A percentile compares a stretch with the other conserved stretches of the same genome.
phyloP scores from a whole-genome alignment of 306 rosid genomes.

The Casuarina equisetifolia region DNA sequence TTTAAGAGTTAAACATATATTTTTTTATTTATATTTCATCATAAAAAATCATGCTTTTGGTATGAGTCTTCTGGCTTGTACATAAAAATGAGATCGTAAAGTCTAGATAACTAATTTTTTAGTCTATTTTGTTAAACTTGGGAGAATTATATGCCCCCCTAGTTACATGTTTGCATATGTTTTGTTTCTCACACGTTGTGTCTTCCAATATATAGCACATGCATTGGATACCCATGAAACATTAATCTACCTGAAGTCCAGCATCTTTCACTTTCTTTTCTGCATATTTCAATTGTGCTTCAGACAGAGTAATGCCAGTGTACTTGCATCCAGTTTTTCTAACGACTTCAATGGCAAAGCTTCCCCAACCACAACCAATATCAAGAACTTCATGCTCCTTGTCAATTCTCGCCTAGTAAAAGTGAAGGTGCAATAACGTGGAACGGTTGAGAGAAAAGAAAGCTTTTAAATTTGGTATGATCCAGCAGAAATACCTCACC shows the following conservation, averaged over 20 bases:
- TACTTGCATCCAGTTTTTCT: slow-evolving; percentile 77
- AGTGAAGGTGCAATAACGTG: not conserved
- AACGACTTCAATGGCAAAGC: slow-evolving; percentile 81
- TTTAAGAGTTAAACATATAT: too few relatives aligned
- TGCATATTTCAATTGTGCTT: slow-evolving; percentile 78
- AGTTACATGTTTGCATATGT: too few relatives aligned
- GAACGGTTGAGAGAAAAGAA: slow-evolving; percentile 7
- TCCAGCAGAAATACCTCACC: slow-evolving; percentile 27
- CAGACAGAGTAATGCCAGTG: slow-evolving; percentile 83
- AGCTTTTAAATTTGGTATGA: not conserved
- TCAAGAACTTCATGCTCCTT: slow-evolving; percentile 78
- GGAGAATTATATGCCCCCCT: too few relatives aligned
- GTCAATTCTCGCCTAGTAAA: slow-evolving; percentile 59
- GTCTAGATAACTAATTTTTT: too few relatives aligned
- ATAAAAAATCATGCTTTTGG: too few relatives aligned
- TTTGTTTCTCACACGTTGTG: too few relatives aligned
- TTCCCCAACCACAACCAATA: slow-evolving; percentile 94
- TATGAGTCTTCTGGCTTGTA: too few relatives aligned
- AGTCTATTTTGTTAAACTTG: too few relatives aligned
- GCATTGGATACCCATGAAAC: too few relatives aligned
- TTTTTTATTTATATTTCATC: too few relatives aligned
- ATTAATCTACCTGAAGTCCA: slow-evolving; percentile 62
- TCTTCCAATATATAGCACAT: not conserved
- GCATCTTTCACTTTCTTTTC: slow-evolving; percentile 63
- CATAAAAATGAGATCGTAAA: too few relatives aligned